Percentiles rank a stretch among this genome's conserved stretches.
These are phyloP conservation scores for Volvariella volvacea DNA, from an alignment of 1,284 basidiomycete genomes.

Conservation along the genomic window DNA sequence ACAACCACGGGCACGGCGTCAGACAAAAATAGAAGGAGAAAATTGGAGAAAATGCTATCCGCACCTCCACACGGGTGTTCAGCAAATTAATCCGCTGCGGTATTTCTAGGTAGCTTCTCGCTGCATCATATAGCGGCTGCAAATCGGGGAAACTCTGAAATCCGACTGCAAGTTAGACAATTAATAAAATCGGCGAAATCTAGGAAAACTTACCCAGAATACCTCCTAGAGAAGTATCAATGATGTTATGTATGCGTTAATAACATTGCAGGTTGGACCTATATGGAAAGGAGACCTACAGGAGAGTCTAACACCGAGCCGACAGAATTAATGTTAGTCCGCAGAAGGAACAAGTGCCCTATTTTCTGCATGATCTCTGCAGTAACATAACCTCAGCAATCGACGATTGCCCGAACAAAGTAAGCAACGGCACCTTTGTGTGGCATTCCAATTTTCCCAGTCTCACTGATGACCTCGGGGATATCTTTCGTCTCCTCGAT, in stretches of 20 bases:
- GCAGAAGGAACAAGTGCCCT: slow-evolving; percentile 87
- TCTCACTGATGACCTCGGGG: slow-evolving; percentile 88
- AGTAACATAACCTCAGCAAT: background rate
- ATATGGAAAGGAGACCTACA: slow-evolving; percentile 41
- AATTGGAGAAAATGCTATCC: slow-evolving; percentile 10
- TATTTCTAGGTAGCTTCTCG: slow-evolving; percentile 90
- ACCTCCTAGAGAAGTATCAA: slow-evolving; percentile 86
- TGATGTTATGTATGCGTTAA: too few species aligned
- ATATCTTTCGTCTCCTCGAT: slow-evolving; percentile 98
- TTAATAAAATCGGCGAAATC: background rate
- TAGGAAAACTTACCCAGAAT: slow-evolving; percentile 67
- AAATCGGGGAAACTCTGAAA: slow-evolving; percentile 82
- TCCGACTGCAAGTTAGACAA: background rate
- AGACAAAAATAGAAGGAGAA: background rate
- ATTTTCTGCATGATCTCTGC: slow-evolving; percentile 97
- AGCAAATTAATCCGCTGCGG: slow-evolving; percentile 90
- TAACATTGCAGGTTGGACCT: too few species aligned
- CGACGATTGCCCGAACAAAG: background rate
- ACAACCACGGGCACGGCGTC: slow-evolving; percentile 4
- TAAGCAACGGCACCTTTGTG: slow-evolving; percentile 50
- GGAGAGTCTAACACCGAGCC: slow-evolving; percentile 94
- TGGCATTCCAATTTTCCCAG: slow-evolving; percentile 89
- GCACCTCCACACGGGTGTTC: slow-evolving; percentile 88
- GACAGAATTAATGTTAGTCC: slow-evolving; percentile 94
- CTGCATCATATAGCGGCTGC: slow-evolving; percentile 92